Evolutionary conservation across 768 basidiomycete species (phyloP).

Genomic region (Piloderma croceum): DNA sequence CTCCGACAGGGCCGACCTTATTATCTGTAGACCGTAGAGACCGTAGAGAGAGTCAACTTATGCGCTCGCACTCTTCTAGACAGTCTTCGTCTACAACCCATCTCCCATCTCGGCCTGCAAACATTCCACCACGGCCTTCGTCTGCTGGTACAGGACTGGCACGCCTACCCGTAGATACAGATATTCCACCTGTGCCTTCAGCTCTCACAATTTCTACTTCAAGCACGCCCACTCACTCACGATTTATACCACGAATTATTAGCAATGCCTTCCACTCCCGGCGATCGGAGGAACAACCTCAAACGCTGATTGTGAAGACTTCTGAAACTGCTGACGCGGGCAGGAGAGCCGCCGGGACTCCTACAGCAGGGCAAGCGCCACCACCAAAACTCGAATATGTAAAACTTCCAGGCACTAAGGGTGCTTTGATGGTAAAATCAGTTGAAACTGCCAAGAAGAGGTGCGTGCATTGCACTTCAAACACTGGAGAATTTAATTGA

Average conservation of each 20-base stretch:
- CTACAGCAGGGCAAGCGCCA: constrained; percentile 45
- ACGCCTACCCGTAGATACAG: constrained; percentile 17
- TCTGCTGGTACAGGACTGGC: constrained; percentile 26
- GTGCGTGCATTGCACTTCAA: constrained; percentile 26
- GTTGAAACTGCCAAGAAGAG: constrained; percentile 90
- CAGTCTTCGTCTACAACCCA: constrained; percentile 12
- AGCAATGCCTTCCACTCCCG: constrained; percentile 56
- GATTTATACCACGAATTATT: constrained; percentile 69
- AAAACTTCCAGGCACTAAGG: constrained; percentile 88
- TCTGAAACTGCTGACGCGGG: constrained; percentile 34
- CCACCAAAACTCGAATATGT: constrained; percentile 88
- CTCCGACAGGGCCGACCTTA: background rate
- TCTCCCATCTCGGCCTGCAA: constrained; percentile 1
- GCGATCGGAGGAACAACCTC: constrained; percentile 51
- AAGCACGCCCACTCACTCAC: constrained; percentile 39
- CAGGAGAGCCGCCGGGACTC: constrained; percentile 27
- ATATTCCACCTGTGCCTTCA: constrained; percentile 15
- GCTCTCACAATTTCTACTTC: constrained; percentile 25
- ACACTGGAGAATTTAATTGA: background rate
- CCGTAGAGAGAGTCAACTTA: constrained; percentile 15
- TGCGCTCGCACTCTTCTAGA: constrained; percentile 23
- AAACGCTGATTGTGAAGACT: constrained; percentile 29
- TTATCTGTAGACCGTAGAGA: constrained; percentile 8
- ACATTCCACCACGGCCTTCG: constrained; percentile 25
- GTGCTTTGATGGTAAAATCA: constrained; percentile 75